Evolutionary conservation across 2,329 filamentous ascomycete species (phyloP).

Genomic region (Microcyclospora tardicrescens): DNA sequence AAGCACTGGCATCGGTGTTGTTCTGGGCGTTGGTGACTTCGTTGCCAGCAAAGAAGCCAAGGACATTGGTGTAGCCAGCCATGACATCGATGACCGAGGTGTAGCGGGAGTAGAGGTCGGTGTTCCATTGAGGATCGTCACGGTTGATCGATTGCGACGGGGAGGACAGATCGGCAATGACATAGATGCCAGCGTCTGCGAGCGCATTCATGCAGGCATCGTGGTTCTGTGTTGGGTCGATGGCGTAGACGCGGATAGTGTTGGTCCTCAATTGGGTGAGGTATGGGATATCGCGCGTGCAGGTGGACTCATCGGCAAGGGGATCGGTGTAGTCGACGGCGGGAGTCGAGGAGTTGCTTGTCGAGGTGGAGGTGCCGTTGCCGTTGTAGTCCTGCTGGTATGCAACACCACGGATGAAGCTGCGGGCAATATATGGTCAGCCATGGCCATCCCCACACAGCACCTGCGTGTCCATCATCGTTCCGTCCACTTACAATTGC

Average conservation of each 20-base stretch:
- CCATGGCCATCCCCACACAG: neutral
- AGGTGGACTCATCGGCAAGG: constrained; percentile 56
- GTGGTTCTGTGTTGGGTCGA: constrained; percentile 71
- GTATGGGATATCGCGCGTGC: constrained; percentile 75
- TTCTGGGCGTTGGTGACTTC: constrained; percentile 82
- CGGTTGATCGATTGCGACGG: constrained; percentile 77
- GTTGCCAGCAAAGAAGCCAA: constrained; percentile 98
- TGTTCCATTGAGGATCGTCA: constrained; percentile 64
- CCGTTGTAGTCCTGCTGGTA: constrained; percentile 66
- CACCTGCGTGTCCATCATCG: constrained; percentile 1
- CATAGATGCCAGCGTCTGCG: constrained; percentile 78
- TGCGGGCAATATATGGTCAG: constrained; percentile 15
- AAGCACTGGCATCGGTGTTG: constrained; percentile 85
- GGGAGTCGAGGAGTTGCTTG: constrained; percentile 22
- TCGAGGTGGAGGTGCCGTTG: constrained; percentile 33
- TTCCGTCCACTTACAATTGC: constrained; percentile 43
- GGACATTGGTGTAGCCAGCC: constrained; percentile 71
- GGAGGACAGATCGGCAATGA: constrained; percentile 80
- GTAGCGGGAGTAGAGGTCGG: constrained; percentile 67
- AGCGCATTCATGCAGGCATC: constrained; percentile 72
- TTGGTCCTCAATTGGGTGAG: constrained; percentile 73
- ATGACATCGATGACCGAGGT: constrained; percentile 70
- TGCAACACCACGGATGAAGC: constrained; percentile 82
- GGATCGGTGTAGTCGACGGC: constrained; percentile 59
- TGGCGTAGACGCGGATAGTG: constrained; percentile 86